Percentiles rank a stretch among this genome's conserved stretches.
phyloP scores from a whole-genome alignment of 805 yeast genomes.

The Nakazawaea ishiwadae region DNA sequence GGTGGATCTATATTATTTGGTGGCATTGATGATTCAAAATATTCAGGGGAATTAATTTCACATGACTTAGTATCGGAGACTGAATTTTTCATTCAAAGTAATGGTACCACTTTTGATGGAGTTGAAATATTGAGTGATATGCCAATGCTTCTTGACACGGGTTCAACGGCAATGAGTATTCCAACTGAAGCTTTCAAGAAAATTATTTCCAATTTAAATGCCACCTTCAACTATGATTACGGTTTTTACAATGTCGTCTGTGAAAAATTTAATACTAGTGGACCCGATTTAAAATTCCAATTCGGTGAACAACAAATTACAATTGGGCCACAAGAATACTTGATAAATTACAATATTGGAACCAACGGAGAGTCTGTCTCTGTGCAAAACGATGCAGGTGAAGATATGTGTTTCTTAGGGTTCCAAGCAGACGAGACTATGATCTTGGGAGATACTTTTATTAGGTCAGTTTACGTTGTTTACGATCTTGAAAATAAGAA shows the following conservation, averaged over 20 bases:
- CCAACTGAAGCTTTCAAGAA: constrained; percentile 10
- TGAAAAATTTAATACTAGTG: constrained; percentile 14
- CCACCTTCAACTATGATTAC: constrained; percentile 8
- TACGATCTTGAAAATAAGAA: constrained; percentile 55
- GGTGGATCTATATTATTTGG: constrained; percentile 27
- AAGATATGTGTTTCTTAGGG: constrained; percentile 18
- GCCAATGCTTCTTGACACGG: constrained; percentile 15
- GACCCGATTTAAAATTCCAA: constrained; percentile 10
- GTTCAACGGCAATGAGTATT: constrained; percentile 13
- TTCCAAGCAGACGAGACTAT: constrained; percentile 18
- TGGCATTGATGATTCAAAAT: constrained; percentile 25
- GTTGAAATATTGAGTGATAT: constrained; percentile 7
- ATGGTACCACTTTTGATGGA: constrained; percentile 12
- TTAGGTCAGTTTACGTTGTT: constrained; percentile 61
- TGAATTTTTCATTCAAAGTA: constrained; percentile 19
- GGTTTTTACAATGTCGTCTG: constrained; percentile 9
- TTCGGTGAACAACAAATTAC: constrained; percentile 4
- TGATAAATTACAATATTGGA: constrained; percentile 10
- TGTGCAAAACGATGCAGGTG: constrained; percentile 7
- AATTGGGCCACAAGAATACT: constrained; percentile 7
- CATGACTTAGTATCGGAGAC: constrained; percentile 7
- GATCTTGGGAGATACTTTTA: constrained; percentile 62
- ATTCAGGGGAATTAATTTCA: constrained; percentile 16
- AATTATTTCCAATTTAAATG: constrained; percentile 7
- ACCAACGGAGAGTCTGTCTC: constrained; percentile 6